phyloP scores from a whole-genome alignment of 129 eudicot genomes.

The Pittosporum tobira region DNA sequence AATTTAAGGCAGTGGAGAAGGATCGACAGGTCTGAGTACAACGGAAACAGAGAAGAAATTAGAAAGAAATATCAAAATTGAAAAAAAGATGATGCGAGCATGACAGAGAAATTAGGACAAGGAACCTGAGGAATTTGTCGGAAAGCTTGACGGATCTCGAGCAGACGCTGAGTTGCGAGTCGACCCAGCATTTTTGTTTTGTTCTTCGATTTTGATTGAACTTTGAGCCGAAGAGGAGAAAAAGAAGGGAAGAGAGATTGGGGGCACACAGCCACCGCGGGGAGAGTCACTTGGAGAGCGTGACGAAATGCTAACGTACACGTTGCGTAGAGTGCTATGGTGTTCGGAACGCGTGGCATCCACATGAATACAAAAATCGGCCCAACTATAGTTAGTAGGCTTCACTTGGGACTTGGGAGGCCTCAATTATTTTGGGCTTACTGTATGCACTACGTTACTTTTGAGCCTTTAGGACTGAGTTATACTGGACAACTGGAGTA shows the following conservation, averaged over 20 bases:
- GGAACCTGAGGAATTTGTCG: constrained; percentile 60
- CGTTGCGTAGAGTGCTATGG: not conserved
- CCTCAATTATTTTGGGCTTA: too few relatives aligned
- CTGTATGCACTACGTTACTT: too few relatives aligned
- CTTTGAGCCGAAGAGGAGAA: too few relatives aligned
- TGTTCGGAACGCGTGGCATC: too few relatives aligned
- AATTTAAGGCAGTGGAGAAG: constrained; percentile 86
- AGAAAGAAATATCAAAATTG: constrained; percentile 9
- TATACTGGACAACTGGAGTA: too few relatives aligned
- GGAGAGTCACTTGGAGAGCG: not conserved
- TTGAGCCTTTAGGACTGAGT: too few relatives aligned
- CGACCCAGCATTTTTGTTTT: constrained; percentile 70
- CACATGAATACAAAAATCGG: too few relatives aligned
- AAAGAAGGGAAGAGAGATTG: constrained; percentile 1
- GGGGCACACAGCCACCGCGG: not conserved
- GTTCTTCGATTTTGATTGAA: not conserved
- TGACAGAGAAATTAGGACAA: not conserved
- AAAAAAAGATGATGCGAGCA: not conserved
- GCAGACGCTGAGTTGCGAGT: constrained; percentile 66
- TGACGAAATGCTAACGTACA: not conserved
- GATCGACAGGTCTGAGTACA: constrained; percentile 58
- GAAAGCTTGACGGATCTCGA: constrained; percentile 82
- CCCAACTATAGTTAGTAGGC: too few relatives aligned
- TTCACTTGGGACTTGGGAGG: too few relatives aligned
- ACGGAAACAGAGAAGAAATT: not conserved